Percentiles rank a stretch among this genome's conserved stretches.
These are phyloP conservation scores for Scutellaria baicalensis DNA, from an alignment of 257 asterid genomes.

Conservation along the genomic window DNA sequence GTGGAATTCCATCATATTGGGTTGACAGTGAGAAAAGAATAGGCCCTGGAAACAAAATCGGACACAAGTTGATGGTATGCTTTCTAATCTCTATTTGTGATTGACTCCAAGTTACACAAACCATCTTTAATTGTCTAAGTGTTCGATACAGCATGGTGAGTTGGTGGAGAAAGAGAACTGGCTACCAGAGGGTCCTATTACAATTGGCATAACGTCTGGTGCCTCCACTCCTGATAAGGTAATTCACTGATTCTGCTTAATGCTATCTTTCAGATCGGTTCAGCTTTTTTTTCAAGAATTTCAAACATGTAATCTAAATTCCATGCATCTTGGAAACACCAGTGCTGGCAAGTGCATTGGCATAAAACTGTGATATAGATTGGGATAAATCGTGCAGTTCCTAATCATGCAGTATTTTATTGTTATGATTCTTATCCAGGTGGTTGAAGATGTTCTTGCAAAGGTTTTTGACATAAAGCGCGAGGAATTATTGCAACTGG, in stretches of 20 bases:
- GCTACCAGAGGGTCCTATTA: conserved; percentile 87
- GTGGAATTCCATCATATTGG: conserved; percentile 96
- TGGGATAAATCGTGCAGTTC: background rate
- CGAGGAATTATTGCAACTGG: conserved; percentile 60
- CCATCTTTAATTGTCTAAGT: background rate
- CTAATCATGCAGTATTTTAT: background rate
- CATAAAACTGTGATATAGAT: background rate
- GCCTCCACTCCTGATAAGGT: conserved; percentile 99
- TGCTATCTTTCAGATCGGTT: background rate
- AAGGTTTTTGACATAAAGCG: conserved; percentile 77
- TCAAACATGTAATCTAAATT: background rate
- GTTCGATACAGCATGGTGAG: conserved; percentile 79
- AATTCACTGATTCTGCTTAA: background rate
- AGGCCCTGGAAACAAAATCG: conserved; percentile 88
- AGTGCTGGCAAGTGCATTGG: background rate
- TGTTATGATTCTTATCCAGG: conserved; percentile 37
- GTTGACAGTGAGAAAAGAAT: conserved; percentile 77
- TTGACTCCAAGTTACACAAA: background rate
- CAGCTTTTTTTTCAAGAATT: background rate
- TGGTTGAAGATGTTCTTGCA: conserved; percentile 70
- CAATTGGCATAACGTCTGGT: conserved; percentile 90
- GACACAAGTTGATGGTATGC: conserved; percentile 69
- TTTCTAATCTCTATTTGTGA: conserved; percentile 3
- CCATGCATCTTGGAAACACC: background rate
- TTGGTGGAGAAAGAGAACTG: conserved; percentile 87